A percentile compares a stretch with the other conserved stretches of the same genome.
These are phyloP conservation scores for Citrus inodora DNA, from an alignment of 345 rosid genomes.

Conservation along the genomic window DNA sequence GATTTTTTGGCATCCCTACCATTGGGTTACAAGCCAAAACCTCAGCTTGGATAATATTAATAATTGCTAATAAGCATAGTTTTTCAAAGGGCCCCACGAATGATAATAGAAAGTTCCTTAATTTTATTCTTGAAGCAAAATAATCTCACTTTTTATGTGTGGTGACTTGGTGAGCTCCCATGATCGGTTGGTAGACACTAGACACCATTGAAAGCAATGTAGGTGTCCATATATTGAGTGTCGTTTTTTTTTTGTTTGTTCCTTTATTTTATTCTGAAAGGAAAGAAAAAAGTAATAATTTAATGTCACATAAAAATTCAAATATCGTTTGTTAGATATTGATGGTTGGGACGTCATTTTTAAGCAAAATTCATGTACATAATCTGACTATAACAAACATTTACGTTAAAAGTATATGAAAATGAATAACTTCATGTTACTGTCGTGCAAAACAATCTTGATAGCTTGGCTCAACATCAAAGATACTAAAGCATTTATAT, in stretches of 20 bases:
- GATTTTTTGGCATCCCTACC: no score
- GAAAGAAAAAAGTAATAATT: no score
- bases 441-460: no score
- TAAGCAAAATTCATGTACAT: not conserved
- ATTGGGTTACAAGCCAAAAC: no score
- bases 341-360: not conserved
- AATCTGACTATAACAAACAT: no score
- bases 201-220: not conserved
- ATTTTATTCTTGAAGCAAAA: constrained; percentile 1
- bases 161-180: not conserved
- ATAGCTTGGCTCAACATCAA: no score
- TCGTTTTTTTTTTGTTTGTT: not conserved
- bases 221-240: not conserved
- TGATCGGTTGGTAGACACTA: not conserved
- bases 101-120: not conserved
- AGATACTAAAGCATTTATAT: no score
- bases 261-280: no score
- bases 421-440: no score
- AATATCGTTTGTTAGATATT: not conserved
- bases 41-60: no score
- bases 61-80: no score
- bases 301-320: not conserved
- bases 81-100: not conserved
- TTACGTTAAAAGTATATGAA: no score
- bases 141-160: not conserved